phyloP scores from a whole-genome alignment of 768 basidiomycete genomes.

The Kwoniella bestiolae region DNA sequence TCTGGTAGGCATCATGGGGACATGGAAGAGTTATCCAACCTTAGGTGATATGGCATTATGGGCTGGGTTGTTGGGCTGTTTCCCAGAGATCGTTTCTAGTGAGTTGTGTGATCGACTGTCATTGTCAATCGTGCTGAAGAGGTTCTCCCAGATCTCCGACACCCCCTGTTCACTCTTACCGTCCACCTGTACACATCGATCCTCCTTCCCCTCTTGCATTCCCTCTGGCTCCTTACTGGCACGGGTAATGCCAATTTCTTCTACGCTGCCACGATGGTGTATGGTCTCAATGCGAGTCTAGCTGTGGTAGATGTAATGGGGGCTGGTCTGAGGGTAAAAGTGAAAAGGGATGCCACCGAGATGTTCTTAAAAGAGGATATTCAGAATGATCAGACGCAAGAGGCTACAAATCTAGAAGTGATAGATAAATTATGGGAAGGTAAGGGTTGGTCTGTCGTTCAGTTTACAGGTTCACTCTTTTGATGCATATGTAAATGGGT shows the following conservation, averaged over 20 bases:
- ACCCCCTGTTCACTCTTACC: constrained; percentile 80
- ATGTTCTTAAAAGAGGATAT: constrained; percentile 10
- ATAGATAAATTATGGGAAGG: constrained; percentile 62
- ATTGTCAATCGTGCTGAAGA: too few species aligned
- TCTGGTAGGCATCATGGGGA: constrained; percentile 74
- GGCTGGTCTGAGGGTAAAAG: constrained; percentile 76
- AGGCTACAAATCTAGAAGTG: neutral
- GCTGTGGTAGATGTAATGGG: constrained; percentile 79
- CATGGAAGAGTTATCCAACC: constrained; percentile 90
- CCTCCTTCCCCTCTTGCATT: constrained; percentile 86
- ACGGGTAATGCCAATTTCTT: constrained; percentile 98
- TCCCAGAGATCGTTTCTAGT: constrained; percentile 85
- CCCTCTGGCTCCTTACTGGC: constrained; percentile 86
- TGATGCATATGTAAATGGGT: constrained; percentile 7
- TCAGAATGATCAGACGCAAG: neutral
- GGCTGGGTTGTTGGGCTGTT: constrained; percentile 75
- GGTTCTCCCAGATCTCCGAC: constrained; percentile 80
- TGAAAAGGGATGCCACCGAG: constrained; percentile 32
- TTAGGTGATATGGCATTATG: constrained; percentile 88
- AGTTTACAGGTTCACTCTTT: constrained; percentile 21
- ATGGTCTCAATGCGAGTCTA: constrained; percentile 84
- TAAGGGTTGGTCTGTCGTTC: constrained; percentile 41
- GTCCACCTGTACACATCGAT: constrained; percentile 81
- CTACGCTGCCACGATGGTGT: constrained; percentile 93
- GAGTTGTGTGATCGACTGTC: constrained; percentile 56